Conservation (phyloP, 441 rosid species). For the Erysimum pusillum region DNA sequence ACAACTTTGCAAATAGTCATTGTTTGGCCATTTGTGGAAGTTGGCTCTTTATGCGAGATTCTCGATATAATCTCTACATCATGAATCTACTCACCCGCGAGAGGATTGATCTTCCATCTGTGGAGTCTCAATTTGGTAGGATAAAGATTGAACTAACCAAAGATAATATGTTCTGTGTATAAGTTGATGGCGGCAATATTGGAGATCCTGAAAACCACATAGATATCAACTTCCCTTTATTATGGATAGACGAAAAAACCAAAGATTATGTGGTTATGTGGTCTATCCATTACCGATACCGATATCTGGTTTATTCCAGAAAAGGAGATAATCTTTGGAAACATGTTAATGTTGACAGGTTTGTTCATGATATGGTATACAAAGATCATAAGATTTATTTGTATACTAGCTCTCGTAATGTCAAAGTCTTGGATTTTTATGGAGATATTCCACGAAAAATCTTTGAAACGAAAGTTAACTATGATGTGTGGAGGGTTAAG, state of each 20-base stretch:
- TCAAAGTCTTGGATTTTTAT: neutral
- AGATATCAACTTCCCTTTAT: neutral
- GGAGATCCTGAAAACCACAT: neutral
- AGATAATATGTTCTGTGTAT: neutral
- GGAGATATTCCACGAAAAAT: neutral
- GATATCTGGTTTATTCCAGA: neutral
- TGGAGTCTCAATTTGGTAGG: constrained; percentile 8
- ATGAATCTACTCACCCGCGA: constrained; percentile 17
- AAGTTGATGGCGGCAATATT: no score
- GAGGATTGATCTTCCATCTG: constrained; percentile 12
- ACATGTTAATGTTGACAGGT: neutral
- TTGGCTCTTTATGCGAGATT: constrained; percentile 19
- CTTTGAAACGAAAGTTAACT: neutral
- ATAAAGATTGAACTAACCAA: neutral
- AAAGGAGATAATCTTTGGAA: constrained; percentile 11
- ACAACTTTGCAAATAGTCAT: neutral
- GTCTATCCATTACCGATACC: neutral
- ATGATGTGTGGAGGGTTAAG: neutral
- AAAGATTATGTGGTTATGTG: constrained; percentile 21
- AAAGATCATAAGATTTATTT: constrained; percentile 6
- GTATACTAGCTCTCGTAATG: neutral
- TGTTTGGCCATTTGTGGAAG: neutral
- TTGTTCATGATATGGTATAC: neutral
- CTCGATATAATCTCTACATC: neutral
- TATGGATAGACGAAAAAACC: constrained; percentile 17